These are phyloP conservation scores for Colletotrichum tropicale DNA, from an alignment of 2,329 filamentous ascomycete genomes.

Conservation along the genomic window DNA sequence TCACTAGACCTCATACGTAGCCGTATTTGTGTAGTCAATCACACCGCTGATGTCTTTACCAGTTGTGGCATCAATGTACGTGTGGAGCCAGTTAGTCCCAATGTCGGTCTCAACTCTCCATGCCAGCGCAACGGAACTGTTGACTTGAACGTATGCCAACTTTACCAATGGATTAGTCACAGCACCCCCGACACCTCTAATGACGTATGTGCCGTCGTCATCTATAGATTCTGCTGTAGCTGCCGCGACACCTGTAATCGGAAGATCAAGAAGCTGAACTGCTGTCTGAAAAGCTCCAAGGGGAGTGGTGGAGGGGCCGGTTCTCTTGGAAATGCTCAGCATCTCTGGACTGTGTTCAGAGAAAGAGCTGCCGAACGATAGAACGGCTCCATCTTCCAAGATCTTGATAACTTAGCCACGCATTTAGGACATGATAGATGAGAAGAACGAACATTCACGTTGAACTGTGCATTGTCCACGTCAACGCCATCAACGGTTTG, in stretches of 20 bases:
- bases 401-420: not conserved
- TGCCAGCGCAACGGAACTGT: not conserved
- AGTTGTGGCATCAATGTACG: not conserved
- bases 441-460: conserved; percentile 55
- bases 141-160: not conserved
- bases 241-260: not conserved
- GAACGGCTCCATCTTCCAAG: not conserved
- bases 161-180: not conserved
- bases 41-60: not conserved
- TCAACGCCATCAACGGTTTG: conserved; percentile 63
- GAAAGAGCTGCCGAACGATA: not conserved
- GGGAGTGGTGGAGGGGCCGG: fast-evolving
- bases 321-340: not conserved
- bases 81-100: not conserved
- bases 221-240: fast-evolving
- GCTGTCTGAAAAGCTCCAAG: not conserved
- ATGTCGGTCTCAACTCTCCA: not conserved
- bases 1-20: not conserved
- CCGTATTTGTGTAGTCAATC: not conserved
- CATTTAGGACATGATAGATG: not conserved
- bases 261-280: not conserved
- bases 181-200: not conserved
- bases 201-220: not conserved
- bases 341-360: not conserved
- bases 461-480: conserved; percentile 65